These are phyloP conservation scores for Novymonas esmeraldas DNA, from an alignment of 208 protist species.

Conservation along the genomic window DNA sequence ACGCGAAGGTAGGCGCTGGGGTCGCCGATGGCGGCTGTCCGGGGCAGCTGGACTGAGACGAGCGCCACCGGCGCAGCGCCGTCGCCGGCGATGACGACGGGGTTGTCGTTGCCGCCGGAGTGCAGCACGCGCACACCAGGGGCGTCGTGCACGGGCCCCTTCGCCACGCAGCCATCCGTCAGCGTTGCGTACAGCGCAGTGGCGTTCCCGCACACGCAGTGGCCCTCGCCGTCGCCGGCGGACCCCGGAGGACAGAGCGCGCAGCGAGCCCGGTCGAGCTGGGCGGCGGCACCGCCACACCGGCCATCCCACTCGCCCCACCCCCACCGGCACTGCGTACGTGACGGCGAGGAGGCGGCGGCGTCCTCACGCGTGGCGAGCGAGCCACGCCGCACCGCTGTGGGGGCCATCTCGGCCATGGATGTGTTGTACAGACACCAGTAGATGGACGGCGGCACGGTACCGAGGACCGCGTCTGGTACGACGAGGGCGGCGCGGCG, in stretches of 20 bases:
- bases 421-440: conserved; percentile 29
- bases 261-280: conserved; percentile 24
- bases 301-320: conserved; percentile 29
- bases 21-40: conserved; percentile 19
- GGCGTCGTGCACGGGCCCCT: conserved; percentile 14
- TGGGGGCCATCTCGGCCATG: conserved; percentile 7
- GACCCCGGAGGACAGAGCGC: conserved; percentile 26
- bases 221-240: conserved; percentile 27
- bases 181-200: conserved; percentile 19
- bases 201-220: conserved; percentile 38
- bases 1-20: conserved; percentile 28
- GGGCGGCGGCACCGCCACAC: conserved; percentile 10
- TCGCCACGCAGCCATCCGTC: conserved; percentile 23
- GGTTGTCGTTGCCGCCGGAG: not conserved
- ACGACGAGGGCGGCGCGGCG: conserved; percentile 24
- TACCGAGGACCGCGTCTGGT: conserved; percentile 10
- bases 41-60: conserved; percentile 27
- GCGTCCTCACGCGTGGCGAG: conserved; percentile 20
- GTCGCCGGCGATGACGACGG: conserved; percentile 13
- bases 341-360: conserved; percentile 1
- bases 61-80: conserved; percentile 18
- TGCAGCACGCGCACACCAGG: conserved; percentile 13
- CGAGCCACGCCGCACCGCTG: conserved; percentile 9
- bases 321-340: conserved; percentile 27
- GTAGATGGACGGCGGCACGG: conserved; percentile 25